phyloP scores from a whole-genome alignment of 2,329 filamentous ascomycete genomes.

The Exserohilum turcica region DNA sequence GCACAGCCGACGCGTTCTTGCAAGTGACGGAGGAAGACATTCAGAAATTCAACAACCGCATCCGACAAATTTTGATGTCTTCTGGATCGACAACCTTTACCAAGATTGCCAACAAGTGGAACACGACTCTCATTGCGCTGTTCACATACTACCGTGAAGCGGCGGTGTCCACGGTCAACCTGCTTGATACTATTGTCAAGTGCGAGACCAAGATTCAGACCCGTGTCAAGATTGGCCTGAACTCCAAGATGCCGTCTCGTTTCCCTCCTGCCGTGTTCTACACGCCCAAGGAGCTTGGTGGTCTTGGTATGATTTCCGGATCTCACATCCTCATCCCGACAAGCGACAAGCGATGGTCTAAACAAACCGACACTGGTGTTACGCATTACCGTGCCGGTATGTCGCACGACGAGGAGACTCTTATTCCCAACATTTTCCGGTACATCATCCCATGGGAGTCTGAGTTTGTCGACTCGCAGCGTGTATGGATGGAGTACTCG shows the following conservation, averaged over 20 bases:
- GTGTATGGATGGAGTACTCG: constrained; percentile 98
- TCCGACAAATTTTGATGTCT: constrained; percentile 98
- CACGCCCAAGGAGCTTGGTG: constrained; percentile 95
- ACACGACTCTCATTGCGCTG: constrained; percentile 92
- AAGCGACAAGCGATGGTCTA: constrained; percentile 97
- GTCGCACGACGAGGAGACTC: constrained; percentile 95
- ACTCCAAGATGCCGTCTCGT: constrained; percentile 99
- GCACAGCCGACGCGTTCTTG: constrained; percentile 94
- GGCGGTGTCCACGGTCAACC: constrained; percentile 89
- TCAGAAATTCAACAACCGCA: constrained; percentile 98
- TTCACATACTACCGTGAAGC: constrained; percentile 99
- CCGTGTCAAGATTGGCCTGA: constrained; percentile 95
- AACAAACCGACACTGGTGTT: constrained; percentile 96
- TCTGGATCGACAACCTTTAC: constrained; percentile 99
- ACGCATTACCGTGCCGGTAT: constrained; percentile 97
- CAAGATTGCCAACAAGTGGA: constrained; percentile 99
- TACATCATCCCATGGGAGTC: constrained; percentile 99
- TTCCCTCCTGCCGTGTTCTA: constrained; percentile 99
- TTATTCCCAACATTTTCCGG: constrained; percentile 98
- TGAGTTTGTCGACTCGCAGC: constrained; percentile 97
- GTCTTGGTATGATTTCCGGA: constrained; percentile 97
- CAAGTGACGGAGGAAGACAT: constrained; percentile 98
- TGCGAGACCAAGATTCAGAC: constrained; percentile 99
- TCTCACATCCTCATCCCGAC: constrained; percentile 97
- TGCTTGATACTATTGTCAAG: constrained; percentile 97